Conservation (phyloP, 352 stramenopile genomes). For the Globisporangium yorkense region DNA sequence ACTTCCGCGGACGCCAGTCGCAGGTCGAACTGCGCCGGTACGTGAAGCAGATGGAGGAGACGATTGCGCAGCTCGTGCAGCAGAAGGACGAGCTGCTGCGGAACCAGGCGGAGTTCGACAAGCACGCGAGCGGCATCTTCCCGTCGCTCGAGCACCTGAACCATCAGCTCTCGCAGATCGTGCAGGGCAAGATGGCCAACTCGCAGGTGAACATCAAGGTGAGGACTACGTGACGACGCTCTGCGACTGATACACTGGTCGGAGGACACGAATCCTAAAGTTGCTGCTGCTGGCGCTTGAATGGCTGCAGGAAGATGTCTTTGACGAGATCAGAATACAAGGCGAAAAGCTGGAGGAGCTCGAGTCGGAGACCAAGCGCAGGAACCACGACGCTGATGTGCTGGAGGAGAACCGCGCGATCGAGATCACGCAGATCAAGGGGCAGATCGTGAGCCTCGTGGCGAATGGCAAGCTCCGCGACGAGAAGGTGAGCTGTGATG, state of each 20-base stretch:
- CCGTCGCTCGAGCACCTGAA: constrained; percentile 75
- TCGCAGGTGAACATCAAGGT: constrained; percentile 49
- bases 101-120: constrained; percentile 78
- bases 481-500: constrained; percentile 30
- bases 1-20: constrained; percentile 19
- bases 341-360: constrained; percentile 71
- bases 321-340: constrained; percentile 67
- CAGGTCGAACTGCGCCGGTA: constrained; percentile 57
- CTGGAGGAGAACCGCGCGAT: constrained; percentile 66
- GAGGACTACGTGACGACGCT: not conserved
- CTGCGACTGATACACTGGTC: not conserved
- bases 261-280: not conserved
- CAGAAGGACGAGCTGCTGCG: constrained; percentile 70
- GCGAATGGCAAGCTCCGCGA: constrained; percentile 62
- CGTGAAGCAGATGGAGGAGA: constrained; percentile 78
- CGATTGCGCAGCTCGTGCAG: constrained; percentile 68
- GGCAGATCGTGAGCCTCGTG: constrained; percentile 60
- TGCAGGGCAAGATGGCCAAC: constrained; percentile 55
- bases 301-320: constrained; percentile 40
- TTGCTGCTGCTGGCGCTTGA: too few relatives aligned
- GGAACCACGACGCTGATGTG: constrained; percentile 73
- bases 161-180: constrained; percentile 70
- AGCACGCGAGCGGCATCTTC: constrained; percentile 80
- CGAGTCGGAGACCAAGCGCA: constrained; percentile 55
- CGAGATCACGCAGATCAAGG: constrained; percentile 74